These are phyloP conservation scores for Fusarium hostae DNA, from an alignment of 2,329 filamentous ascomycete species.

Conservation along the genomic window DNA sequence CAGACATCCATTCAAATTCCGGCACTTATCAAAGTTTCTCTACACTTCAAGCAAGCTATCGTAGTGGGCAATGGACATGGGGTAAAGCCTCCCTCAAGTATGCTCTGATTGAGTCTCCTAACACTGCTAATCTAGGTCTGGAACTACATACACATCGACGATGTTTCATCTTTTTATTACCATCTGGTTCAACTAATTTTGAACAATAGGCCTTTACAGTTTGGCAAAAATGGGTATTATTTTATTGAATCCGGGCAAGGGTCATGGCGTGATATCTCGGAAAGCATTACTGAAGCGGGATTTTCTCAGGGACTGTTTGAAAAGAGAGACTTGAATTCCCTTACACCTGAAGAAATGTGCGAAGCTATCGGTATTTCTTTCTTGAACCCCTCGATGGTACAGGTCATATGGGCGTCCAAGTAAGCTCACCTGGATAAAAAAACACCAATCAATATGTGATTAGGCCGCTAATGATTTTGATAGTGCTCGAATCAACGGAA, in stretches of 20 bases:
- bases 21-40: neutral
- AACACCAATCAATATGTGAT: no score
- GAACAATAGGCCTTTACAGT: neutral
- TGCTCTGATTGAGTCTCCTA: neutral
- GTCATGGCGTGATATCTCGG: neutral
- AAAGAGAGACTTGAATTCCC: neutral
- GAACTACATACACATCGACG: neutral
- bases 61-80: neutral
- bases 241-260: neutral
- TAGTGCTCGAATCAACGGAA: neutral
- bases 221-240: neutral
- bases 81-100: neutral
- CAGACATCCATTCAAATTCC: neutral
- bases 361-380: neutral
- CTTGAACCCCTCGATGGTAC: neutral
- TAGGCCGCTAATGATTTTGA: no score
- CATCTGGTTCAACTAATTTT: neutral
- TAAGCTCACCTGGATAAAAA: no score
- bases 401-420: neutral
- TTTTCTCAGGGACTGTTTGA: neutral
- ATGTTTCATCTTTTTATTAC: neutral
- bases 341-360: neutral
- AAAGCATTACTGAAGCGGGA: neutral
- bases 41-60: neutral
- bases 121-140: neutral